These are phyloP conservation scores for Ogataea glucozyma DNA, from an alignment of 805 yeast species.

Conservation along the genomic window DNA sequence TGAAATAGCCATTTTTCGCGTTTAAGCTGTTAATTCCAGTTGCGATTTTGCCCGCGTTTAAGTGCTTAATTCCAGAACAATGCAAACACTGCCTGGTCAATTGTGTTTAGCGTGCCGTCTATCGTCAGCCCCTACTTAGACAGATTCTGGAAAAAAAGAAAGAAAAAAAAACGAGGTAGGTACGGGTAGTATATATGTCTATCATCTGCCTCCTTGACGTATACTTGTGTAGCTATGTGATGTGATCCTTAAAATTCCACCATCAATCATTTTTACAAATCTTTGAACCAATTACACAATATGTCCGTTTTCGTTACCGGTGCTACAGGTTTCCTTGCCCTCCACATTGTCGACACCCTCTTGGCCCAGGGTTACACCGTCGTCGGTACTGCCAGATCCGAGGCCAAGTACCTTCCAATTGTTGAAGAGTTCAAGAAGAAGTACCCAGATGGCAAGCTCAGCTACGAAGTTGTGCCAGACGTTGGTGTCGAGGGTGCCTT, in stretches of 20 bases:
- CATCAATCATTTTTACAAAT: not conserved
- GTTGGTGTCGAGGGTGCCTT: slow-evolving; percentile 43
- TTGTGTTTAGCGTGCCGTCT: too few relatives aligned
- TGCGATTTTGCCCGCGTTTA: too few relatives aligned
- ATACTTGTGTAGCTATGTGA: too few relatives aligned
- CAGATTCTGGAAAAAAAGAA: too few relatives aligned
- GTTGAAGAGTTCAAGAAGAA: slow-evolving; percentile 13
- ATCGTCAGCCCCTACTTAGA: too few relatives aligned
- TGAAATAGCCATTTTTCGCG: too few relatives aligned
- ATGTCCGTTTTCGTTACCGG: slow-evolving; percentile 16
- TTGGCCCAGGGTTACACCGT: slow-evolving; percentile 12
- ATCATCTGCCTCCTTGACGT: too few relatives aligned
- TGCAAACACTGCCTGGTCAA: too few relatives aligned
- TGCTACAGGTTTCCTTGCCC: slow-evolving; percentile 19
- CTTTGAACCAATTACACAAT: not conserved
- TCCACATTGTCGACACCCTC: slow-evolving; percentile 14
- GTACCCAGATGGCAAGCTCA: slow-evolving; percentile 25
- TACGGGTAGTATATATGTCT: too few relatives aligned
- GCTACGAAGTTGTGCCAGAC: slow-evolving; percentile 36
- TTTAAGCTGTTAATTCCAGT: too few relatives aligned
- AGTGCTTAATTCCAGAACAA: too few relatives aligned
- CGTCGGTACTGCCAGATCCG: slow-evolving; percentile 35
- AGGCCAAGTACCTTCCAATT: slow-evolving; percentile 39
- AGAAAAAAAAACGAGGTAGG: too few relatives aligned
- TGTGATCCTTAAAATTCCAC: not conserved